Base-by-base conservation (phyloP, 768 basidiomycete species). In the Mycena galericulata region DNA sequence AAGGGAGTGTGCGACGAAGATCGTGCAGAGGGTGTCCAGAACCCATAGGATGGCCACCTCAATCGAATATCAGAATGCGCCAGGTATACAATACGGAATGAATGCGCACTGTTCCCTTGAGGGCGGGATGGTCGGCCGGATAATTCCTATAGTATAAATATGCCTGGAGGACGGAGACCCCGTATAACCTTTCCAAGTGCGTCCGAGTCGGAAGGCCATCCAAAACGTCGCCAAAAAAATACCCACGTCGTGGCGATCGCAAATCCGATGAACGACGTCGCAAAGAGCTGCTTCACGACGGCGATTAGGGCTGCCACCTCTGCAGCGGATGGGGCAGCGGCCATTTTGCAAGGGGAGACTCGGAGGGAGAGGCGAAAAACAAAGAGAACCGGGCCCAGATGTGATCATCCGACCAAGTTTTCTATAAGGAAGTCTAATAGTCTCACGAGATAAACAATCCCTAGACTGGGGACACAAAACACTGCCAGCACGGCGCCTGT, bases 121-220 rank as follows among this genome's bases (percentile, higher is more conserved):
- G 62, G 2, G 9, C 40, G 2, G 20, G 41, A 41, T 60, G 47
- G 53, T 69, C 68, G 3, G 30, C 14, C 9, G 62, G 62, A 49
- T 69, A 61, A 45, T 69, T 60, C 22, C 68, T 56, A 29, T 53
- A 69, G 53, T 69, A 69, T 4, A 69, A 41, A 29, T 65, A 69
- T 1, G 38, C 57, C 24, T 69, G 68, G 17, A 69, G 36, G 8
- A 60, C 51, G n/a, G 68, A 55, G 20, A 69, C 61, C 17, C 68
- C 68, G 32, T 54, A 65, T 6, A 69, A 40, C 12, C 67, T 69
- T 22, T n/a, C 4, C 17, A 34, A 32, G 0, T 3, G 20, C 8
- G 59, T 60, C 59, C 46, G 43, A 34, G 43, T 24, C 27, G 29
- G 15, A 34, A 30, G 45, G 49, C 3, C 34, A 17, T 36, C 34